phyloP scores from a whole-genome alignment of 257 asterid species.

The Apocynum venetum region DNA sequence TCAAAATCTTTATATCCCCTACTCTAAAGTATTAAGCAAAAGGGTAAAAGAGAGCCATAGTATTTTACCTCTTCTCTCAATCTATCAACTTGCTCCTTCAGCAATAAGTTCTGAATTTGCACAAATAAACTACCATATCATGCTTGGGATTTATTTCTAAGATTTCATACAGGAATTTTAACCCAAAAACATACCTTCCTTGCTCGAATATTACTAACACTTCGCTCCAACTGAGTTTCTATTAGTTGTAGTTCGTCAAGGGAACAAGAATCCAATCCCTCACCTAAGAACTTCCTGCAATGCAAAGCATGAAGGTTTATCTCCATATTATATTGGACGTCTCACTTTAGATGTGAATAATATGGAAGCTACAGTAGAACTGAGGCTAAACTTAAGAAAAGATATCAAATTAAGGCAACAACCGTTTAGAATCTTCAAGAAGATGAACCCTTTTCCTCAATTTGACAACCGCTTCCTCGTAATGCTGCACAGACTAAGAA shows the following conservation, averaged over 20 bases:
- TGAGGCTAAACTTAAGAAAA: not conserved
- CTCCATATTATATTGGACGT: no score
- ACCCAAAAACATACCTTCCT: constrained; percentile 38
- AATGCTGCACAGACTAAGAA: constrained; percentile 27
- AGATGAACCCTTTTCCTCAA: constrained; percentile 31
- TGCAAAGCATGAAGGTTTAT: not conserved
- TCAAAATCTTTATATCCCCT: no score
- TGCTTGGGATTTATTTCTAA: not conserved
- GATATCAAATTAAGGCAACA: not conserved
- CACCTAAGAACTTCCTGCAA: constrained; percentile 48
- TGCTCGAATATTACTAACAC: constrained; percentile 41
- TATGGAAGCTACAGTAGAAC: not conserved
- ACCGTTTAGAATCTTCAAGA: constrained; percentile 53
- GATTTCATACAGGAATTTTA: not conserved
- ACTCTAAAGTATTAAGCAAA: no score
- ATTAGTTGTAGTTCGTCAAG: constrained; percentile 38
- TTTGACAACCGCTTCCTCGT: constrained; percentile 31
- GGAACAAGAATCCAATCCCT: constrained; percentile 37
- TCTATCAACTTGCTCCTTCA: constrained; percentile 34
- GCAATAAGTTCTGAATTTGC: constrained; percentile 30
- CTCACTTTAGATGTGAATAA: no score
- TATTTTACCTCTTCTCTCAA: constrained; percentile 42
- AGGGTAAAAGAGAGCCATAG: not conserved
- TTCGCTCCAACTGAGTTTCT: constrained; percentile 43
- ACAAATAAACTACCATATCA: not conserved